Percentiles rank a stretch among this genome's conserved stretches.
Evolutionary conservation across 805 yeast species (phyloP).

Genomic region (Saturnispora besseyi): DNA sequence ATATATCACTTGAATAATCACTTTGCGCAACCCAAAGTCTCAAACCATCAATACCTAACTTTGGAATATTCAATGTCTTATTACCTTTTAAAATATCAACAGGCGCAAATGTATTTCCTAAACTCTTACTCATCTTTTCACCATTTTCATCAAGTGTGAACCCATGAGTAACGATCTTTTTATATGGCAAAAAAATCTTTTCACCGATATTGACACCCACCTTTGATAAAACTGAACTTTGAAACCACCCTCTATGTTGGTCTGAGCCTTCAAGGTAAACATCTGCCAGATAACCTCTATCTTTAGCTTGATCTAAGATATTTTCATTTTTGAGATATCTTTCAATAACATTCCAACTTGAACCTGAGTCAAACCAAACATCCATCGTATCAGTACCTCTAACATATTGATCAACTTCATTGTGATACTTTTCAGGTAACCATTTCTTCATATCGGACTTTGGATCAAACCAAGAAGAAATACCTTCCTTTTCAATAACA

Average conservation of each 20-base stretch:
- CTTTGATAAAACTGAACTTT: conserved; percentile 78
- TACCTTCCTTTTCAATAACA: conserved; percentile 49
- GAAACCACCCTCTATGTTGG: conserved; percentile 99
- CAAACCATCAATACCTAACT: conserved; percentile 83
- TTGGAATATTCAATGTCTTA: conserved; percentile 39
- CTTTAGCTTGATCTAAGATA: conserved; percentile 24
- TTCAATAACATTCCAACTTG: conserved; percentile 69
- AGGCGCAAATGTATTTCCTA: conserved; percentile 77
- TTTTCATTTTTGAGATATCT: conserved; percentile 30
- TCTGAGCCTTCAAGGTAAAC: conserved; percentile 96
- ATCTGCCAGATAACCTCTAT: conserved; percentile 51
- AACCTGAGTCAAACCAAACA: conserved; percentile 98
- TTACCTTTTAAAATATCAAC: conserved; percentile 55
- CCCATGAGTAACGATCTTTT: conserved; percentile 81
- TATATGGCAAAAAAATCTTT: conserved; percentile 45
- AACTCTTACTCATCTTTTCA: conserved; percentile 86
- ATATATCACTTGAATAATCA: conserved; percentile 75
- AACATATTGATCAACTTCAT: conserved; percentile 34
- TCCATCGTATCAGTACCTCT: conserved; percentile 93
- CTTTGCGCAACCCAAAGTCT: conserved; percentile 86
- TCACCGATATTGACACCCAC: conserved; percentile 37
- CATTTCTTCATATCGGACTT: conserved; percentile 44
- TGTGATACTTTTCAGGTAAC: conserved; percentile 52
- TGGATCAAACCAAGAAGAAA: conserved; percentile 66
- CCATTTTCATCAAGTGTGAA: conserved; percentile 82